phyloP scores from a whole-genome alignment of 2,329 filamentous ascomycete genomes.

The Sarocladiaceae sp. region DNA sequence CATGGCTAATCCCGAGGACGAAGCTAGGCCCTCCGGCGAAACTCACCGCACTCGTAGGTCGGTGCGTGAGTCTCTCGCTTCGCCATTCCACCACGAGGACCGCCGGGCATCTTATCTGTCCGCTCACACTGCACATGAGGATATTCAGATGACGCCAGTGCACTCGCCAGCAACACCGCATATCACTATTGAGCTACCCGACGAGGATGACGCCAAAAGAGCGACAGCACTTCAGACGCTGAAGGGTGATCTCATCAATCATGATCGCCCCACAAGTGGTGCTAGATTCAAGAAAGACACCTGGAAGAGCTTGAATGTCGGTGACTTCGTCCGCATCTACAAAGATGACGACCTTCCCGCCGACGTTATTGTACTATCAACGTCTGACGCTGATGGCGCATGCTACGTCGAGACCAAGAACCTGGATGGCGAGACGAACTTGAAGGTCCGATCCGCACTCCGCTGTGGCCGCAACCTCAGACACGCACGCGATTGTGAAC shows the following conservation, averaged over 20 bases:
- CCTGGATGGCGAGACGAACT: conserved; percentile 92
- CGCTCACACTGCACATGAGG: conserved; percentile 44
- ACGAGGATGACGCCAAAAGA: conserved; percentile 28
- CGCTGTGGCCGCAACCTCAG: conserved; percentile 78
- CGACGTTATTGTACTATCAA: conserved; percentile 87
- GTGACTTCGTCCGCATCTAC: conserved; percentile 94
- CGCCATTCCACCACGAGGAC: conserved; percentile 41
- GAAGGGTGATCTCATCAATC: conserved; percentile 66
- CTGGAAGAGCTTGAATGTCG: conserved; percentile 94
- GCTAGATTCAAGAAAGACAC: conserved; percentile 87
- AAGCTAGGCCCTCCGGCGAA: conserved; percentile 56
- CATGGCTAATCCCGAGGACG: too few species aligned
- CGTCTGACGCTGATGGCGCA: conserved; percentile 87
- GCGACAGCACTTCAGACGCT: conserved; percentile 37
- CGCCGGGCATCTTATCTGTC: conserved; percentile 51
- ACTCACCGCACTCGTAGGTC: conserved; percentile 29
- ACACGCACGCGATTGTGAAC: conserved; percentile 90
- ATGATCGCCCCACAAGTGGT: conserved; percentile 57
- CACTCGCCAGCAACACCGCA: conserved; percentile 62
- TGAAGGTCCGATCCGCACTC: conserved; percentile 90
- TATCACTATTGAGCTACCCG: conserved; percentile 34
- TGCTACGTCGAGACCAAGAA: conserved; percentile 99
- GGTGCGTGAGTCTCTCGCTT: conserved; percentile 35
- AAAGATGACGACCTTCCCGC: conserved; percentile 95
- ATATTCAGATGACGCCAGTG: conserved; percentile 95